Percentiles rank a stretch among this genome's conserved stretches.
phyloP scores from a whole-genome alignment of 139 green algal genomes.

The Astrephomene gubernaculifera region DNA sequence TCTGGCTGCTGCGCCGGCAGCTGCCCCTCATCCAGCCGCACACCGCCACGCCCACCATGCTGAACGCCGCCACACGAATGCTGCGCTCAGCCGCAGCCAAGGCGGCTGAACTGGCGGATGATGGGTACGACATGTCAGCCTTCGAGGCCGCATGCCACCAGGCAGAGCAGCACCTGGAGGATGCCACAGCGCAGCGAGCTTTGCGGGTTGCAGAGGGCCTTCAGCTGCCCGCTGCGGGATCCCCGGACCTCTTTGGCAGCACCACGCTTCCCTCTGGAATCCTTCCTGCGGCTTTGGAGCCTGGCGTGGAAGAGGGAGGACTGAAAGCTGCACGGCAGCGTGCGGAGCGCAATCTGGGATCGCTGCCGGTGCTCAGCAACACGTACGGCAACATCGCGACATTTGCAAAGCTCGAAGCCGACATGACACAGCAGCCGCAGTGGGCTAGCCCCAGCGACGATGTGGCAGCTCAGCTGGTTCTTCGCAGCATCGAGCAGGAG shows the following conservation, averaged over 20 bases:
- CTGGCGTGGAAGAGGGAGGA: neutral
- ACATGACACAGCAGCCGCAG: neutral
- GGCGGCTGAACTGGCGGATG: conserved; percentile 45
- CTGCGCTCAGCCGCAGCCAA: conserved; percentile 38
- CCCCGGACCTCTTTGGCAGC: neutral
- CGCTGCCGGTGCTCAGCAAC: conserved; percentile 36
- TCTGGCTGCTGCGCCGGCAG: conserved; percentile 56
- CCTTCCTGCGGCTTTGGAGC: neutral
- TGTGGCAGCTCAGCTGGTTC: conserved; percentile 40
- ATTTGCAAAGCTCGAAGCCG: neutral
- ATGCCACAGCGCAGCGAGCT: conserved; percentile 19
- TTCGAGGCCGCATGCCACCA: conserved; percentile 41
- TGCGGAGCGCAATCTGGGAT: conserved; percentile 46
- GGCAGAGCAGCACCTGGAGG: conserved; percentile 2
- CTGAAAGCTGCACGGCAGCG: conserved; percentile 22
- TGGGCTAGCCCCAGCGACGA: neutral
- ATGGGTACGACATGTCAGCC: conserved; percentile 22
- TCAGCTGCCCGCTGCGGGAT: neutral
- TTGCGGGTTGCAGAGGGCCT: neutral
- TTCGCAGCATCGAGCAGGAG: conserved; percentile 53
- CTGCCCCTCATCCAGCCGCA: neutral
- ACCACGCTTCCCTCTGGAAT: conserved; percentile 4
- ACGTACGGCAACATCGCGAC: no score
- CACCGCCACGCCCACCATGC: neutral
- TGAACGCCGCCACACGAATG: conserved; percentile 51